Evolutionary conservation across 1,139 yeast genomes (phyloP), one percentile per base, ranked within the genome.

Genomic region (Geotrichum candidum): DNA sequence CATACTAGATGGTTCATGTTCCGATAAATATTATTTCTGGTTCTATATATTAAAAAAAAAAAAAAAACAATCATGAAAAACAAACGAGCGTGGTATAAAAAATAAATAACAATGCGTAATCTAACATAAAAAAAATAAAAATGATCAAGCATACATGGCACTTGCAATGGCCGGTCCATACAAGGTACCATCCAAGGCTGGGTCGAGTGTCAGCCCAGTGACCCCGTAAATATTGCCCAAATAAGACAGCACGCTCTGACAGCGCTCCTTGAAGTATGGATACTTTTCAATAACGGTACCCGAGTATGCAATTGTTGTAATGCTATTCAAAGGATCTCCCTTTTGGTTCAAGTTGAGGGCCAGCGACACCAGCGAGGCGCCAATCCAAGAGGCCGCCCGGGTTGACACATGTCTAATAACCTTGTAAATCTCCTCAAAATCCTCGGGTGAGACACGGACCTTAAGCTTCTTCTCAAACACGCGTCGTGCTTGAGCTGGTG

Each of bases 261-360:
- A 72, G 38, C 73, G 84, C 7, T 84, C 83, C 72, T 83, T 81
- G 76, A 87, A 90, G 27, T 91, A 90, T 38, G 96, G 96, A 71
- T 89, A 91, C 71, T 85, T 86, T 73, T 90, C 96, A 58, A 90
- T 86, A 63, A 90, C 91, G 3, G 96, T 85, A 25, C 97, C 97
- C 70, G 90, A 95, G 67, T 89, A 90, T 57, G 96, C 96, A 65
- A 90, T 83, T 71, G 88, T 54, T 3, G 52, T 46, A 13, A 29
- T 10, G 7, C 35, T 54, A 22, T 48, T 48, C 51, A 92, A 57
- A 13, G 41, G 10, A 35, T 56, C 51, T 31, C 54, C 29, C 25
- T 46, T 23, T 41, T 51, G 31, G 31, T 51, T 55, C 54, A 61
- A 23, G 46, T 45, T 59, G 23, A 27, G 46, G 3, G 61, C 62